Evolutionary conservation across 2,329 filamentous ascomycete genomes (phyloP).

Genomic region (Metarhizium robertsii): DNA sequence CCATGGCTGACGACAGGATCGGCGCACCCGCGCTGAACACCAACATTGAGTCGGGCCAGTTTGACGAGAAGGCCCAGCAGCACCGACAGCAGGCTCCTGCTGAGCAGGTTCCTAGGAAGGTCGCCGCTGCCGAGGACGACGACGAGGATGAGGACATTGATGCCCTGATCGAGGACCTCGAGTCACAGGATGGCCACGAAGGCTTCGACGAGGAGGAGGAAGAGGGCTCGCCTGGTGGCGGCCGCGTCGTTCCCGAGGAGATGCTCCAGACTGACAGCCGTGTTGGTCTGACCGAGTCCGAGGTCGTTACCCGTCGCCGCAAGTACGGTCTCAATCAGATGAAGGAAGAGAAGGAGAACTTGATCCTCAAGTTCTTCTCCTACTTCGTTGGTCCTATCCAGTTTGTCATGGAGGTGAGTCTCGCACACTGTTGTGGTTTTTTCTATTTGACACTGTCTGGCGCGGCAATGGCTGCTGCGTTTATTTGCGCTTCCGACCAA

Average conservation of each 20-base stretch:
- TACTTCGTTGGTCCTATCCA: constrained; percentile 88
- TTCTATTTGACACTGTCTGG: neutral
- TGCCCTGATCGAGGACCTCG: constrained; percentile 76
- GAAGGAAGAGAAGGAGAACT: constrained; percentile 84
- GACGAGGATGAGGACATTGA: constrained; percentile 75
- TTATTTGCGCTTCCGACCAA: no score
- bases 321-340: constrained; percentile 81
- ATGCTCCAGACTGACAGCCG: constrained; percentile 68
- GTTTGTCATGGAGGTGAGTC: constrained; percentile 80
- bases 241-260: constrained; percentile 59
- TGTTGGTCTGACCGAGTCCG: constrained; percentile 60
- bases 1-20: constrained; percentile 41
- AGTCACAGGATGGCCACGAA: constrained; percentile 67
- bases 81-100: constrained; percentile 14
- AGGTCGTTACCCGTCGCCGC: constrained; percentile 55
- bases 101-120: constrained; percentile 26
- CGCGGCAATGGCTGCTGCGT: neutral
- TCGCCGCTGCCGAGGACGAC: constrained; percentile 48
- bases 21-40: constrained; percentile 51
- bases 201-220: constrained; percentile 53
- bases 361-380: constrained; percentile 70
- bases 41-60: constrained; percentile 54
- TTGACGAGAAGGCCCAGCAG: constrained; percentile 50
- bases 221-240: constrained; percentile 38
- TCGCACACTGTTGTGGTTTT: neutral